These are phyloP conservation scores for Gymnopilus junonius DNA, from an alignment of 768 basidiomycete genomes.

Conservation along the genomic window DNA sequence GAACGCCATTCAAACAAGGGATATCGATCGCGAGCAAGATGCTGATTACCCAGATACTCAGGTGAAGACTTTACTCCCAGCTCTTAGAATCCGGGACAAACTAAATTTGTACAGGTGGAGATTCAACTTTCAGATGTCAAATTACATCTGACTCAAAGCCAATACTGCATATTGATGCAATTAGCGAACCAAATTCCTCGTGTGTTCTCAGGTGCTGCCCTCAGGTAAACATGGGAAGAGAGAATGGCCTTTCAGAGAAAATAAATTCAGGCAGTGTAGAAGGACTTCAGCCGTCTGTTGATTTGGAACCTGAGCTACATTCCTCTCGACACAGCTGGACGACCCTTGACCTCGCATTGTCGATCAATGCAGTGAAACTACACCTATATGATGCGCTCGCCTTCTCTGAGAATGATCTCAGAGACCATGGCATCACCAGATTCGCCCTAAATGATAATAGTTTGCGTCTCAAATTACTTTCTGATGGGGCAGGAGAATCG, in stretches of 20 bases:
- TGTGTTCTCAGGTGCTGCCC: conserved; percentile 53
- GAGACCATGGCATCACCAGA: conserved; percentile 80
- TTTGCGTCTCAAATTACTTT: conserved; percentile 79
- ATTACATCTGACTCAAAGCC: conserved; percentile 80
- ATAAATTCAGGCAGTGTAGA: conserved; percentile 9
- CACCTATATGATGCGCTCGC: conserved; percentile 84
- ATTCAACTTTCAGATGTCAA: conserved; percentile 84
- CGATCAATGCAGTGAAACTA: conserved; percentile 72
- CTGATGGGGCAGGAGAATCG: conserved; percentile 83
- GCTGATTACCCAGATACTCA: conserved; percentile 70
- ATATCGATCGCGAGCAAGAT: conserved; percentile 56
- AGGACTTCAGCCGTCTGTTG: conserved; percentile 25
- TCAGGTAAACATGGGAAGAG: conserved; percentile 40
- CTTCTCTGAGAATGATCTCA: conserved; percentile 56
- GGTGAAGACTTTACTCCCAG: conserved; percentile 45
- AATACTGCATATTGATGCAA: conserved; percentile 74
- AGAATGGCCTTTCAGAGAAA: conserved; percentile 12
- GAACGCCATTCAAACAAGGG: conserved; percentile 65
- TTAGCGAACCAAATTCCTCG: conserved; percentile 72
- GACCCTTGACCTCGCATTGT: conserved; percentile 73
- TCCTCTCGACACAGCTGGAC: conserved; percentile 52
- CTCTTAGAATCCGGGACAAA: neutral
- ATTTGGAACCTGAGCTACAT: conserved; percentile 67
- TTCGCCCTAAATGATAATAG: conserved; percentile 84
- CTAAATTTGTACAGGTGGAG: conserved; percentile 50